Percentiles rank a stretch among this genome's conserved stretches.
phyloP scores from a whole-genome alignment of 1,139 yeast genomes.

The Diutina mesorugosa region DNA sequence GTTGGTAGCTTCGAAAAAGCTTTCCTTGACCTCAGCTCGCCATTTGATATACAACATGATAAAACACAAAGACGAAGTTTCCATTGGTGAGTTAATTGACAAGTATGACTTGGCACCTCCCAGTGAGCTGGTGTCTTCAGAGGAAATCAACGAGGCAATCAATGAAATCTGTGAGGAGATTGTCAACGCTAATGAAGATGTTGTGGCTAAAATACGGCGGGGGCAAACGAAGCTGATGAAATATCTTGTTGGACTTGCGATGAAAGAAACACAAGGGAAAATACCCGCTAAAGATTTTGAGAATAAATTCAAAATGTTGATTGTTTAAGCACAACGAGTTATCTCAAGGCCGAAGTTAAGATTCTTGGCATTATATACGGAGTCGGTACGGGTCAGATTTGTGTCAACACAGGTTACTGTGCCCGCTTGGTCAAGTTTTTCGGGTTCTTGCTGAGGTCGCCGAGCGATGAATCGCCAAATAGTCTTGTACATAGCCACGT shows the following conservation, averaged over 20 bases:
- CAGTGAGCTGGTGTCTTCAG: constrained; percentile 5
- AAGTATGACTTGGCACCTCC: constrained; percentile 41
- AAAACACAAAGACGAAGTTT: not conserved
- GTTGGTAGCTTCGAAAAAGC: not conserved
- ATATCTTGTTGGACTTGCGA: constrained; percentile 72
- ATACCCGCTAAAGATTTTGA: constrained; percentile 31
- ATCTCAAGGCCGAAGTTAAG: not conserved
- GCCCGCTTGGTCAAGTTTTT: not conserved
- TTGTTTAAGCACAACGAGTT: constrained; percentile 6
- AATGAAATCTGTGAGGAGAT: constrained; percentile 40
- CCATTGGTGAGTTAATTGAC: constrained; percentile 14
- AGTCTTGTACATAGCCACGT: not conserved
- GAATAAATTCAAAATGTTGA: constrained; percentile 21
- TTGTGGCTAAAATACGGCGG: constrained; percentile 39
- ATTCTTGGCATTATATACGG: not conserved
- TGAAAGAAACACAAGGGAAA: constrained; percentile 66
- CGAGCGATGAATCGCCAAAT: not conserved
- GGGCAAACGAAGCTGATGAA: constrained; percentile 62
- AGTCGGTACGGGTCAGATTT: not conserved
- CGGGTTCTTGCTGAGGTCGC: not conserved
- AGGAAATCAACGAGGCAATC: constrained; percentile 31
- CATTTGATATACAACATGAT: not conserved
- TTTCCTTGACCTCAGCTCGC: not conserved
- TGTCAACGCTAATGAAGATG: constrained; percentile 36
- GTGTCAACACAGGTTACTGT: not conserved